Evolutionary conservation across 164 flowering plant species (phyloP), one percentile per base, ranked within the genome.

Genomic region (Umbilicus rupestris): DNA sequence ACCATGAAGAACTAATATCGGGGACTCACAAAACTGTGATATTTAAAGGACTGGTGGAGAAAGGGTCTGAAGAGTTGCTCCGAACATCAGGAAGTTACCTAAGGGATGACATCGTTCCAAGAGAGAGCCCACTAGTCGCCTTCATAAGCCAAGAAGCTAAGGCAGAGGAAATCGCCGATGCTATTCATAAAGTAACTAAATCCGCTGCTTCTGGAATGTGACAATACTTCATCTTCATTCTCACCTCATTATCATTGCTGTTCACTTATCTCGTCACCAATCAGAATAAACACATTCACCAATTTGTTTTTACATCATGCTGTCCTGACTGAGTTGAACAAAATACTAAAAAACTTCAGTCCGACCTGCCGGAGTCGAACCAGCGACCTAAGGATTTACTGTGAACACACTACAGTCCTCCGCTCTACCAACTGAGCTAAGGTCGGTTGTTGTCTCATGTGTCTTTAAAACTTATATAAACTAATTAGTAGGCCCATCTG

Each of bases 341-440:
- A 35, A 35, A 3, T 35, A 35, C 1, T 3, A 35, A 35, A 35
- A 35, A 35, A 35, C 7, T 35, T 41, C 44, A 41, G 2, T 83
- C 85, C 87, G 83, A 82, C 89, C 85, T 84, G 83, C 95, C 89
- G 89, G 89, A 86, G 81, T 85, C 91, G 91, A 88, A 88, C 91
- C 89, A 88, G 88, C 85, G 91, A 86, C 95, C 86, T 84, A 84
- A 85, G 87, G 86, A 82, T 85, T 14, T 41, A 41, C 44, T 41
- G 44, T 0, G 16, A 41, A 41, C 7, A 7, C 16, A 41, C 44
- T 41, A 41, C 44, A 41, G 44, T 41, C 44, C 44, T 41, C 44
- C 44, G 44, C 44, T 41, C 44, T 41, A 41, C 44, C 44, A 41
- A 41, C 44, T 41, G 44, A 41, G 44, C 44, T 41, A 41, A 41